phyloP scores from a whole-genome alignment of 176 grass and related monocot species.

The Otatea glauca region DNA sequence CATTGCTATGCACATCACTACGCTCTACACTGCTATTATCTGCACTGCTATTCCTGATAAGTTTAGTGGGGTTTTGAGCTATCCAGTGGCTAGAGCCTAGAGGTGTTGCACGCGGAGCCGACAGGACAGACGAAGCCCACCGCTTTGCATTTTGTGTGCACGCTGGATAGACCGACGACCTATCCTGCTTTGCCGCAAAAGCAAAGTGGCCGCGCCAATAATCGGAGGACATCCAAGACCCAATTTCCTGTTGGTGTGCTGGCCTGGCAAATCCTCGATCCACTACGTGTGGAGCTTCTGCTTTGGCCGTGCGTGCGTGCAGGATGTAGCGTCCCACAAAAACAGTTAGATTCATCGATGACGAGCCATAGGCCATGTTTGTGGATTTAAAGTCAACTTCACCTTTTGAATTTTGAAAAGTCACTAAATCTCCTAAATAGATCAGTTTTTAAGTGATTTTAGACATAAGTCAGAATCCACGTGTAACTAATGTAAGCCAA shows the following conservation, averaged over 20 bases:
- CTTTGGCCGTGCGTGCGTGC: not conserved
- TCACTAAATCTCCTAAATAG: too few relatives aligned
- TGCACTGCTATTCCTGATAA: constrained; percentile 28
- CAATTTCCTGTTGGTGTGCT: not conserved
- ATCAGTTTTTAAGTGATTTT: too few relatives aligned
- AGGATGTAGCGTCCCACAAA: not conserved
- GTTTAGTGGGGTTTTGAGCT: constrained; percentile 26
- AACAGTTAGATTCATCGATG: not conserved
- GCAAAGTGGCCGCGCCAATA: constrained; percentile 46
- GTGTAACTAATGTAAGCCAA: too few relatives aligned
- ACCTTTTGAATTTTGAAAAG: too few relatives aligned
- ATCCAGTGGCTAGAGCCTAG: not conserved
- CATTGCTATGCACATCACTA: not conserved
- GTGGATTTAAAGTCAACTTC: too few relatives aligned
- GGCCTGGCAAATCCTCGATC: constrained; percentile 12
- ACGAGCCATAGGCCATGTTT: not conserved
- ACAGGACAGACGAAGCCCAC: constrained; percentile 17
- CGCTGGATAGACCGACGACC: constrained; percentile 27
- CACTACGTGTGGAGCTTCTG: constrained; percentile 42
- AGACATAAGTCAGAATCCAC: too few relatives aligned
- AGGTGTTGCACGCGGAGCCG: not conserved
- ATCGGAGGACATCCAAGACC: constrained; percentile 40
- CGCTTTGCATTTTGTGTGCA: constrained; percentile 4
- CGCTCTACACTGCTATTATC: too few relatives aligned
- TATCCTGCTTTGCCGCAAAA: constrained; percentile 28